These are phyloP conservation scores for Grigorovia jiainica DNA, from an alignment of 805 yeast genomes.

Conservation along the genomic window DNA sequence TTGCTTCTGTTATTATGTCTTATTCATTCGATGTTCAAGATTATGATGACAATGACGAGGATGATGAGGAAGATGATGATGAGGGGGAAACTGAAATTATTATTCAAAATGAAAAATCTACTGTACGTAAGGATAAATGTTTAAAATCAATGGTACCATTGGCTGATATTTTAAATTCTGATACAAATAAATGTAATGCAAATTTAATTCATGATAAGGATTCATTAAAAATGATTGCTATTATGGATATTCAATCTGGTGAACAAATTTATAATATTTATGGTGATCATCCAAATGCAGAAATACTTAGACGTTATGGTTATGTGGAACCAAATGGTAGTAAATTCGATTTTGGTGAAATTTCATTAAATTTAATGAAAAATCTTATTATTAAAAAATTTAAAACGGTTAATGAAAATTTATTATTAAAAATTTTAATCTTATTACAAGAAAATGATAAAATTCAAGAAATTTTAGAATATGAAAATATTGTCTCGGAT, in stretches of 20 bases:
- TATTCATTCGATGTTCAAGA: conserved; percentile 80
- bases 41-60: conserved; percentile 26
- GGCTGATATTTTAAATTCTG: conserved; percentile 87
- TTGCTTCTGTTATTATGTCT: conserved; percentile 78
- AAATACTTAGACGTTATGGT: conserved; percentile 82
- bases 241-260: conserved; percentile 46
- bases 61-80: conserved; percentile 32
- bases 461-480: conserved; percentile 30
- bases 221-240: conserved; percentile 61
- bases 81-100: conserved; percentile 14
- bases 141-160: conserved; percentile 85
- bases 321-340: conserved; percentile 73
- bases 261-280: conserved; percentile 82
- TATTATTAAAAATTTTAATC: conserved; percentile 28
- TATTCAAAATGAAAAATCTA: conserved; percentile 6
- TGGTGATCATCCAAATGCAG: conserved; percentile 88
- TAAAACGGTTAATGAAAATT: conserved; percentile 17
- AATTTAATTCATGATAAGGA: conserved; percentile 43
- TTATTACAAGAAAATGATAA: conserved; percentile 19
- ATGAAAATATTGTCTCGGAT: conserved; percentile 38
- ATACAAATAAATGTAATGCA: conserved; percentile 70
- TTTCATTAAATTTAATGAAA: conserved; percentile 34
- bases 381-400: conserved; percentile 28
- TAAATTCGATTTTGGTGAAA: conserved; percentile 71
- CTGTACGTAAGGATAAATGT: conserved; percentile 31